A percentile compares a stretch with the other conserved stretches of the same genome.
These are phyloP conservation scores for Achlya hypogyna DNA, from an alignment of 352 stramenopile species.

Conservation along the genomic window DNA sequence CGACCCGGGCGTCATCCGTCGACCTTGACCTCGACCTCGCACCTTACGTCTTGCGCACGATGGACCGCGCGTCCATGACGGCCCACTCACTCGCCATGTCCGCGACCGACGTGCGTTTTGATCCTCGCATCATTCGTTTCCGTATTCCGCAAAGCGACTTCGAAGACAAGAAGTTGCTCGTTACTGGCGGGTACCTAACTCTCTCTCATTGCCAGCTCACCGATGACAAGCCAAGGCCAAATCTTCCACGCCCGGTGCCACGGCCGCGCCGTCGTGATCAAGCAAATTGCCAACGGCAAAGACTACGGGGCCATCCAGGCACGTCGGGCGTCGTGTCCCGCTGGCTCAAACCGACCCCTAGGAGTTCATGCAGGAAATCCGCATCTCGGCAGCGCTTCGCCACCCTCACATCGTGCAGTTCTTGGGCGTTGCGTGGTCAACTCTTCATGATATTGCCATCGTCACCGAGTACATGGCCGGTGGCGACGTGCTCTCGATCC, in stretches of 20 bases:
- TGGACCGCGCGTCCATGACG: neutral
- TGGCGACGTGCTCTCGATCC: constrained; percentile 57
- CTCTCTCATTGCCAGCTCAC: constrained; percentile 26
- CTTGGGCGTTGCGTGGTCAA: constrained; percentile 56
- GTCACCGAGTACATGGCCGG: constrained; percentile 79
- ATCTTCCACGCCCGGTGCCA: neutral
- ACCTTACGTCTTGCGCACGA: neutral
- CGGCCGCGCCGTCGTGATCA: constrained; percentile 31
- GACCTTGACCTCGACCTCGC: neutral
- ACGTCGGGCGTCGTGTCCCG: neutral
- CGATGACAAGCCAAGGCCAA: neutral
- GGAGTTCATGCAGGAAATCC: constrained; percentile 73
- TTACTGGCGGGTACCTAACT: constrained; percentile 39
- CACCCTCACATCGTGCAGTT: constrained; percentile 81
- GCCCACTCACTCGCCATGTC: neutral
- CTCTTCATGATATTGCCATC: constrained; percentile 56
- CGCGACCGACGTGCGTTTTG: constrained; percentile 33
- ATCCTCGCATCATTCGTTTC: constrained; percentile 32
- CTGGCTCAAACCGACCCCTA: neutral
- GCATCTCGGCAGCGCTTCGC: constrained; percentile 65
- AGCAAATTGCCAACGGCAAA: constrained; percentile 40
- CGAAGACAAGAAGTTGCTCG: constrained; percentile 21
- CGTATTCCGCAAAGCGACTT: constrained; percentile 39
- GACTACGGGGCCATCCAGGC: constrained; percentile 24
- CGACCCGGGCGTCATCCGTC: neutral